These are phyloP conservation scores for Nicotiana benthamiana DNA, from an alignment of 257 asterid genomes.

Conservation along the genomic window DNA sequence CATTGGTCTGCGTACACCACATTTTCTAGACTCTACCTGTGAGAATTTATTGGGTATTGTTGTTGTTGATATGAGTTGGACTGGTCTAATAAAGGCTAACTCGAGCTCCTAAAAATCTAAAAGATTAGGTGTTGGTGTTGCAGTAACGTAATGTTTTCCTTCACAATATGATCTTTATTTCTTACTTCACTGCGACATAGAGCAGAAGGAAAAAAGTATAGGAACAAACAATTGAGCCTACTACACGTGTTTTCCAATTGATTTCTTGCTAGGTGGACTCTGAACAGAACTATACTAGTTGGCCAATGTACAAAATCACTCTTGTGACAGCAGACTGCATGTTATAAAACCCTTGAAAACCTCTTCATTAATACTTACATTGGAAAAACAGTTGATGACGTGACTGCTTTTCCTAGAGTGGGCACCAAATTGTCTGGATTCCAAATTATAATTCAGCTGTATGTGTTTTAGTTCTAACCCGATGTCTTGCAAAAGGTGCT, in stretches of 20 bases:
- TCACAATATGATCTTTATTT: no score
- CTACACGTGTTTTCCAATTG: not conserved
- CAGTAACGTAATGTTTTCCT: no score
- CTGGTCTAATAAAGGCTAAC: no score
- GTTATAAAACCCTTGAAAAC: conserved; percentile 18
- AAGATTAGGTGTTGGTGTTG: no score
- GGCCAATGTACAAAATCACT: conserved; percentile 17
- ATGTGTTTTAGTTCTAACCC: conserved; percentile 3
- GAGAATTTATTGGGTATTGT: no score
- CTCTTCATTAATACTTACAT: not conserved
- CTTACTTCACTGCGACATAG: no score
- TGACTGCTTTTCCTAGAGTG: conserved; percentile 7
- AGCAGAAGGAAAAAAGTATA: not conserved
- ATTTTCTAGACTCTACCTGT: no score
- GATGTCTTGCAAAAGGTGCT: conserved; percentile 18
- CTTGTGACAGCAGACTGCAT: conserved; percentile 20
- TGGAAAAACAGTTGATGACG: conserved; percentile 22
- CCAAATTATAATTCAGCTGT: not conserved
- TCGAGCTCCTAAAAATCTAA: no score
- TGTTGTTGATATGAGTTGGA: no score
- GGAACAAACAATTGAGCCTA: not conserved
- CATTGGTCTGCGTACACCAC: no score
- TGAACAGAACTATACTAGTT: conserved; percentile 16
- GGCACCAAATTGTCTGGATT: not conserved
- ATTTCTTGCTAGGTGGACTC: not conserved